Percentiles rank a stretch among this genome's conserved stretches.
These are phyloP conservation scores for Dactylellina drechsleri DNA, from an alignment of 2,329 filamentous ascomycete species.

Conservation along the genomic window DNA sequence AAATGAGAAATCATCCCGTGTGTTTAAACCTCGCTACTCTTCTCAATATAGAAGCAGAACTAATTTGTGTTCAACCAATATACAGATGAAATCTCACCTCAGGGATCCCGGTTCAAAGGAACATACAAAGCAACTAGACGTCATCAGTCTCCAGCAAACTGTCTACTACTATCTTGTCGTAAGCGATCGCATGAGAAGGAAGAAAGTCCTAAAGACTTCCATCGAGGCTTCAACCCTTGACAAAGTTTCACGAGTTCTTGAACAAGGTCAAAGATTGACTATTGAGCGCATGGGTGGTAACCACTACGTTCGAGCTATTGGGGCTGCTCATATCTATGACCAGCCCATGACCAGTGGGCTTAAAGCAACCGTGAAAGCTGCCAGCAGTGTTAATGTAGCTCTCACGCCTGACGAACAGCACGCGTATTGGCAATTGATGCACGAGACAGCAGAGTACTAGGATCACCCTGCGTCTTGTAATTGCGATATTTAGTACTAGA, in stretches of 20 bases:
- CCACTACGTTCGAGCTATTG: slow-evolving; percentile 29
- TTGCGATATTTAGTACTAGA: slow-evolving; percentile 9
- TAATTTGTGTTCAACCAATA: neutral
- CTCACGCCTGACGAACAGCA: slow-evolving; percentile 27
- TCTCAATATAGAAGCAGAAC: neutral
- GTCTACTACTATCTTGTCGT: slow-evolving; percentile 37
- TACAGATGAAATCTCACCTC: slow-evolving; percentile 19
- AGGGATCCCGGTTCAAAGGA: slow-evolving; percentile 22
- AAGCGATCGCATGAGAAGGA: slow-evolving; percentile 29
- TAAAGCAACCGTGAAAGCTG: slow-evolving; percentile 8
- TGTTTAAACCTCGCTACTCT: neutral
- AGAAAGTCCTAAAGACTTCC: slow-evolving; percentile 5
- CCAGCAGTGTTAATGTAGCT: slow-evolving; percentile 6
- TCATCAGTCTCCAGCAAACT: slow-evolving; percentile 35
- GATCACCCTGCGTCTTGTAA: slow-evolving; percentile 26
- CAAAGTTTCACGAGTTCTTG: slow-evolving; percentile 38
- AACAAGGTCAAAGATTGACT: slow-evolving; percentile 32
- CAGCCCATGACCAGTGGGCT: slow-evolving; percentile 28
- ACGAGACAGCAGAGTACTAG: slow-evolving; percentile 28
- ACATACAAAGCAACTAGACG: slow-evolving; percentile 27
- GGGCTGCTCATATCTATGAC: slow-evolving; percentile 32
- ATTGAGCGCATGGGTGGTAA: slow-evolving; percentile 18
- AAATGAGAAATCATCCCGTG: slow-evolving; percentile 25
- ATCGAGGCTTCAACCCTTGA: slow-evolving; percentile 17
- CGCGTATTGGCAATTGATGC: slow-evolving; percentile 23